A percentile compares a stretch with the other conserved stretches of the same genome.
These are phyloP conservation scores for Favolaschia claudopus DNA, from an alignment of 768 basidiomycete genomes.

Conservation along the genomic window DNA sequence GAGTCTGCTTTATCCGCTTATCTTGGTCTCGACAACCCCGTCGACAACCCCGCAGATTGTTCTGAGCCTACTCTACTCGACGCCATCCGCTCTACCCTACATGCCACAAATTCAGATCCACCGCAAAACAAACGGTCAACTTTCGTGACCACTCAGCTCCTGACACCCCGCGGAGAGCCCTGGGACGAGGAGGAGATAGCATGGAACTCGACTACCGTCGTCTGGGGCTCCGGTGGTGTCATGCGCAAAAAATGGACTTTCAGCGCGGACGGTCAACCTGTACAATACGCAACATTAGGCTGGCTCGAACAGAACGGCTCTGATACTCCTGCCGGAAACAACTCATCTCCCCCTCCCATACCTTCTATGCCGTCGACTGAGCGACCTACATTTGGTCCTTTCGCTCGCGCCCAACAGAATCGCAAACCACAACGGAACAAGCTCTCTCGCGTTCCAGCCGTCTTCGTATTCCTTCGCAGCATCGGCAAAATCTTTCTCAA, in stretches of 20 bases:
- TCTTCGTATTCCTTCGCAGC: slow-evolving; percentile 82
- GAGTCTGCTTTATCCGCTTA: too few species aligned
- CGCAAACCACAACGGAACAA: slow-evolving; percentile 46
- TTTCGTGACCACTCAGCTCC: slow-evolving; percentile 50
- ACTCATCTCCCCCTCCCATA: slow-evolving; percentile 41
- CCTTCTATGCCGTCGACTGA: slow-evolving; percentile 35
- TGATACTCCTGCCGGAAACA: slow-evolving; percentile 36
- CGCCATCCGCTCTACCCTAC: slow-evolving; percentile 67
- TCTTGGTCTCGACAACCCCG: too few species aligned
- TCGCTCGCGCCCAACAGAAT: slow-evolving; percentile 52
- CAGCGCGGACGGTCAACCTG: slow-evolving; percentile 69
- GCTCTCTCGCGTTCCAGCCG: slow-evolving; percentile 55
- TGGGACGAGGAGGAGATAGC: slow-evolving; percentile 69
- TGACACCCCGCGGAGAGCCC: slow-evolving; percentile 46
- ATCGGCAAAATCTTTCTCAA: slow-evolving; percentile 74
- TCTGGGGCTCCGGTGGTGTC: slow-evolving; percentile 71
- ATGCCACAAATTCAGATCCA: slow-evolving; percentile 56
- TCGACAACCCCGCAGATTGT: too few species aligned
- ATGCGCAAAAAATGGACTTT: slow-evolving; percentile 81
- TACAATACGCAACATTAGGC: slow-evolving; percentile 85
- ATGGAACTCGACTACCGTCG: slow-evolving; percentile 72
- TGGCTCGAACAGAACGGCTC: slow-evolving; percentile 62
- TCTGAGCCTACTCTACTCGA: slow-evolving; percentile 46
- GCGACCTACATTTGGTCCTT: slow-evolving; percentile 63
- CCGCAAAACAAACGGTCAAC: slow-evolving; percentile 31